Conservation (phyloP, 2,329 filamentous ascomycete genomes). For the Sclerotinia minor region DNA sequence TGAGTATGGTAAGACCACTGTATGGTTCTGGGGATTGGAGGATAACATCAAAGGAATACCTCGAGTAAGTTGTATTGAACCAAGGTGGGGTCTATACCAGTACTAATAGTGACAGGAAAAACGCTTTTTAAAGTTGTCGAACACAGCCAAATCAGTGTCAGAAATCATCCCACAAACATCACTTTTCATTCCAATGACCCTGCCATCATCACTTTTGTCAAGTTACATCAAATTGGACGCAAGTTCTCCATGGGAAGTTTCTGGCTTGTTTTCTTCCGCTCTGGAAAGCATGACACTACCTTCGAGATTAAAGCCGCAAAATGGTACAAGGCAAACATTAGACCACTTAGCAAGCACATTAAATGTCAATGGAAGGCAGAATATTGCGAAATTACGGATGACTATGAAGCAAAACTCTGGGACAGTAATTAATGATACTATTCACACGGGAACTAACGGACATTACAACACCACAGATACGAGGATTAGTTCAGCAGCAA, state of each 20-base stretch:
- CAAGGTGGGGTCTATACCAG: slow-evolving; percentile 11
- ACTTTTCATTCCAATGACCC: slow-evolving; percentile 72
- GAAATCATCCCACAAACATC: slow-evolving; percentile 70
- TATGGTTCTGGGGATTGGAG: slow-evolving; percentile 87
- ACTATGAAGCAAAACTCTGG: slow-evolving; percentile 43
- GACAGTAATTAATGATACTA: background rate
- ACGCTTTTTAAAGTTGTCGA: slow-evolving; percentile 65
- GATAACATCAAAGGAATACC: slow-evolving; percentile 55
- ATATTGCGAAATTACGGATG: slow-evolving; percentile 73
- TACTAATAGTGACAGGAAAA: slow-evolving; percentile 51
- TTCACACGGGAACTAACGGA: slow-evolving; percentile 28
- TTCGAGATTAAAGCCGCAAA: slow-evolving; percentile 60
- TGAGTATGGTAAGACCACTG: slow-evolving; percentile 82
- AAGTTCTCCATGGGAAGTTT: slow-evolving; percentile 74
- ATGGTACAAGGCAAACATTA: slow-evolving; percentile 51
- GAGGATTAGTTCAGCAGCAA: slow-evolving; percentile 33
- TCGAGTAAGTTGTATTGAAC: slow-evolving; percentile 48
- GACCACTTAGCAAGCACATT: slow-evolving; percentile 64
- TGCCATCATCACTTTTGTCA: slow-evolving; percentile 59
- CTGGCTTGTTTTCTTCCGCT: slow-evolving; percentile 72
- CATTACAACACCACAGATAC: slow-evolving; percentile 37
- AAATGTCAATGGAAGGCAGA: slow-evolving; percentile 76
- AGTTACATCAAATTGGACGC: slow-evolving; percentile 59
- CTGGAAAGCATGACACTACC: slow-evolving; percentile 79
- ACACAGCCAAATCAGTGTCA: slow-evolving; percentile 71